These are phyloP conservation scores for Chrysanthemum seticuspe DNA, from an alignment of 129 eudicot genomes.

Conservation along the genomic window DNA sequence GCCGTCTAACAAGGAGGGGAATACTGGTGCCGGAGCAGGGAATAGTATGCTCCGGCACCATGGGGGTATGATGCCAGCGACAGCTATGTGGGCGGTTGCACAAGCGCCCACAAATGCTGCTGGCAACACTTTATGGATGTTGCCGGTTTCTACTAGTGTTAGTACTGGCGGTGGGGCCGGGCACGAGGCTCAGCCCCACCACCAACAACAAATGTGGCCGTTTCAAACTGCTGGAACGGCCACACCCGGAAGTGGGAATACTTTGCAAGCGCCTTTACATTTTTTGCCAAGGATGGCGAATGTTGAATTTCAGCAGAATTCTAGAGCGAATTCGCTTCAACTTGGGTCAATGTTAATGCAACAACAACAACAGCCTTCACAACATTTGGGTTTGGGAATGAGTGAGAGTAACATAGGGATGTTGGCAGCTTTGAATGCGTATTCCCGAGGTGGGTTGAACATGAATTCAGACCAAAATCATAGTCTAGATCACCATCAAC, in stretches of 20 bases:
- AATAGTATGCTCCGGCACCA: constrained; percentile 35
- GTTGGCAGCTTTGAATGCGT: constrained; percentile 74
- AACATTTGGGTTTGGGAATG: constrained; percentile 77
- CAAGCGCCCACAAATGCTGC: constrained; percentile 48
- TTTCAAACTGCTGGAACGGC: constrained; percentile 38
- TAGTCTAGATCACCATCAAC: constrained; percentile 52
- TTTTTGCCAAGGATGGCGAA: constrained; percentile 58
- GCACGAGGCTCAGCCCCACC: constrained; percentile 32
- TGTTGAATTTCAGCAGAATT: constrained; percentile 55
- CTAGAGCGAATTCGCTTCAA: constrained; percentile 57
- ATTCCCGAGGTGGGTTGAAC: constrained; percentile 68
- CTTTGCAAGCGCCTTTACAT: constrained; percentile 60
- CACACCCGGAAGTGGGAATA: constrained; percentile 28
- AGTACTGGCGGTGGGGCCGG: constrained; percentile 18
- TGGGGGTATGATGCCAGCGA: constrained; percentile 46
- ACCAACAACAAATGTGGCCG: constrained; percentile 68
- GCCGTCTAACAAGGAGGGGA: constrained; percentile 42
- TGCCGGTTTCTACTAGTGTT: constrained; percentile 39
- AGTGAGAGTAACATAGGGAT: constrained; percentile 73
- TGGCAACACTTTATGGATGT: constrained; percentile 68
- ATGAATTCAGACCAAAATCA: constrained; percentile 67
- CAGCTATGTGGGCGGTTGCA: constrained; percentile 80
- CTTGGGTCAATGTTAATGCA: constrained; percentile 74
- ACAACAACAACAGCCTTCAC: constrained; percentile 54
- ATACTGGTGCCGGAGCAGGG: constrained; percentile 39